Percentiles rank a stretch among this genome's conserved stretches.
Evolutionary conservation across 176 grass and related monocot genomes (phyloP).

Genomic region (Ananas comosus): DNA sequence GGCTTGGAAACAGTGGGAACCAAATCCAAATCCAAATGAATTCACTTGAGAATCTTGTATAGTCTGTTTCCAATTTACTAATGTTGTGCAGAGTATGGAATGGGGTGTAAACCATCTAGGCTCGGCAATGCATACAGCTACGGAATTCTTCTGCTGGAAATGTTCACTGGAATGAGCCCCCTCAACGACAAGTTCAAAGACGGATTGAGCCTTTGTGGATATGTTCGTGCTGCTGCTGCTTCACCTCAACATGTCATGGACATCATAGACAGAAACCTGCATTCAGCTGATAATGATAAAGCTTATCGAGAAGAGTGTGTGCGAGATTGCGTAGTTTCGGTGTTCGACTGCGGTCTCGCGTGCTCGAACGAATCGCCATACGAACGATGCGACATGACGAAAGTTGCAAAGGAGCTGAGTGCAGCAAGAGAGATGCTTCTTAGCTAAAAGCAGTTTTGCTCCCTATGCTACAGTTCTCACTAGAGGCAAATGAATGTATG

Average conservation of each 20-base stretch:
- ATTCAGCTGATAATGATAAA: too few species aligned
- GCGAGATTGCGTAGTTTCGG: too few species aligned
- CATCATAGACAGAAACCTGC: neutral
- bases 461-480: too few species aligned
- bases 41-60: neutral
- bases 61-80: neutral
- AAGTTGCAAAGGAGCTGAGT: too few species aligned
- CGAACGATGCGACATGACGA: too few species aligned
- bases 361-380: too few species aligned
- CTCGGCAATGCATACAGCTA: neutral
- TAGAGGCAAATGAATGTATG: too few species aligned
- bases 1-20: neutral
- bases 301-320: too few species aligned
- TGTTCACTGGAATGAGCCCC: slow-evolving; percentile 8
- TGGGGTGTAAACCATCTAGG: neutral
- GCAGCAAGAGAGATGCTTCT: too few species aligned
- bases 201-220: neutral
- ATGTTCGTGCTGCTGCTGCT: slow-evolving; percentile 12
- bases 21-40: neutral
- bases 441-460: too few species aligned
- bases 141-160: neutral
- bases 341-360: too few species aligned
- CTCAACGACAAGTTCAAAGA: slow-evolving; percentile 5
- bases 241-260: neutral
- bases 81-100: neutral